Conservation (phyloP, 2,329 filamentous ascomycete genomes). For the Microdochium trichocladiopsis region DNA sequence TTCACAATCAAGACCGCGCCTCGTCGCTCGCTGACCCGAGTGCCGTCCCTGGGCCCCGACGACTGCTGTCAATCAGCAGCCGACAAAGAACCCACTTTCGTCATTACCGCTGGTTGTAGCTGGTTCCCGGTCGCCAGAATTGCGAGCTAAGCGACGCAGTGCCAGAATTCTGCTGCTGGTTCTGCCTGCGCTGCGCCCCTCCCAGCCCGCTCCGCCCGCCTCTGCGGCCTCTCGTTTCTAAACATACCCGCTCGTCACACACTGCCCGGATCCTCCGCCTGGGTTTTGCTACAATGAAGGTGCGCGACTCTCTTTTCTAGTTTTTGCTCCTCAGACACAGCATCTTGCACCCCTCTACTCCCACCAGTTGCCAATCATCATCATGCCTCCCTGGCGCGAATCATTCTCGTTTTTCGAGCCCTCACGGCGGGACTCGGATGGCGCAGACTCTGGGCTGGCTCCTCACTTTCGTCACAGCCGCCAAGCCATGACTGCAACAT, state of each 20-base stretch:
- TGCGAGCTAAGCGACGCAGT: background rate
- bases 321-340: constrained; percentile 9
- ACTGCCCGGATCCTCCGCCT: constrained; percentile 11
- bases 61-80: background rate
- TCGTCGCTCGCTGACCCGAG: no score
- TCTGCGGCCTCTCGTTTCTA: constrained; percentile 5
- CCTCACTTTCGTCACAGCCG: constrained; percentile 1
- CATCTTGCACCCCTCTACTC: constrained; percentile 6
- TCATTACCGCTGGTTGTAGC: background rate
- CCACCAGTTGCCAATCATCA: background rate
- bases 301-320: constrained; percentile 14
- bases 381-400: background rate
- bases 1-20: no score
- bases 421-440: constrained; percentile 4
- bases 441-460: constrained; percentile 6
- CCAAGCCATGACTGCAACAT: constrained; percentile 9
- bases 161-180: background rate
- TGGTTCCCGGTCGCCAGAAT: background rate
- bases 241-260: constrained; percentile 6
- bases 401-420: constrained; percentile 1
- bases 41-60: background rate
- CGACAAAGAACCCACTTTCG: background rate
- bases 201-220: constrained; percentile 8
- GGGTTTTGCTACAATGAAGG: constrained; percentile 25
- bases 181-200: constrained; percentile 2